Evolutionary conservation across 805 yeast species (phyloP), one percentile per base, ranked within the genome.

Genomic region (Barnettozyma wickerhamii): DNA sequence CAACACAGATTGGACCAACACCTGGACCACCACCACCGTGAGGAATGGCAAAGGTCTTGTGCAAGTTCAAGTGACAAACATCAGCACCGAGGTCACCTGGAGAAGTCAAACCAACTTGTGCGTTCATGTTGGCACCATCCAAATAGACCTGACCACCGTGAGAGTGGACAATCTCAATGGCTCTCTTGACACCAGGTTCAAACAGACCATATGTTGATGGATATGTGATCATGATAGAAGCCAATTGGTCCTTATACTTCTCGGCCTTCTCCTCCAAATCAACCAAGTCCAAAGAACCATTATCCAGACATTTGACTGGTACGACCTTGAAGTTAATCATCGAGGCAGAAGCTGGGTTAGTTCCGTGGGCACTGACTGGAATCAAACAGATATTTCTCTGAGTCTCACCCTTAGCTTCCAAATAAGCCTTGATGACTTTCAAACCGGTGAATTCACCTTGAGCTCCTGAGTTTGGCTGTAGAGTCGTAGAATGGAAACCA

Each of bases 11-110:
- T 38, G 98, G 98, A 15, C 97, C 99, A 56, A 89, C 95, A 59
- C 98, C 99, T 31, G 99, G 99, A 32, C 99, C 99, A 61, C 99
- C 99, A 60, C 99, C 99, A 58, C 99, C 99, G 58, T 93, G 99
- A 41, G 96, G 95, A 58, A 93, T 88, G 34, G 97, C 89, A 71
- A 93, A 93, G 1, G 99, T 93, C 69, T 93, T 93, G 72, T 93
- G 99, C 60, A 93, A 72, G 63, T 93, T 93, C 69, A 93, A 75
- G 58, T 93, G 99, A 64, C 99, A 93, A 31, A 93, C 98, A 66
- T 93, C 99, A 10, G 98, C 98, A 39, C 97, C 98, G 52, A 93
- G 69, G 59, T 89, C 97, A 43, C 98, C 99, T 9, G 99, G 98
- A 6, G 95, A 85, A 0, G 98, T 91, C 45, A 93, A 72, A 12